These are phyloP conservation scores for Mastigamoeba balamuthi DNA, from an alignment of 78 protist genomes.

Conservation along the genomic window DNA sequence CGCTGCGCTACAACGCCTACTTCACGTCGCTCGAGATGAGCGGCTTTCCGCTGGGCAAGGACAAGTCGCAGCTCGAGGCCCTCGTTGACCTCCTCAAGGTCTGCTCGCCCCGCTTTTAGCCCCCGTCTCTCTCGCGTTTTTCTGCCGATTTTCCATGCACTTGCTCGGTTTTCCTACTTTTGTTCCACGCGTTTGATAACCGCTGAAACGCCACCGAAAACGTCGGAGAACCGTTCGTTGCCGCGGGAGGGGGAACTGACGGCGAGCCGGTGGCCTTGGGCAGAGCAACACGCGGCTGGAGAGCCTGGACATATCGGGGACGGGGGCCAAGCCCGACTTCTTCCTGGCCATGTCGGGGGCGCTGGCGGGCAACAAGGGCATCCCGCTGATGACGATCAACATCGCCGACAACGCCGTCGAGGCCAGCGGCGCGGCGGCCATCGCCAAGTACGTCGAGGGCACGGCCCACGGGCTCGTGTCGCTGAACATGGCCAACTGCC, in stretches of 20 bases:
- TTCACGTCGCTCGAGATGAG: conserved; percentile 23
- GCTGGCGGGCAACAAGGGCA: conserved; percentile 23
- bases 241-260: conserved; percentile 12
- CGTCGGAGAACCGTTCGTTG: conserved; percentile 7
- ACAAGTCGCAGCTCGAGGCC: neutral
- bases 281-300: conserved; percentile 24
- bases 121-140: neutral
- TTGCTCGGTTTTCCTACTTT: neutral
- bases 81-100: neutral
- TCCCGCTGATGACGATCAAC: conserved; percentile 22
- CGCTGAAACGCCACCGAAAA: conserved; percentile 4
- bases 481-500: conserved; percentile 4
- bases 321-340: conserved; percentile 20
- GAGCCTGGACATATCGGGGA: conserved; percentile 12
- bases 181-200: neutral
- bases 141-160: too few species aligned
- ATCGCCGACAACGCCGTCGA: conserved; percentile 39
- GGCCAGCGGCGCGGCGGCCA: conserved; percentile 26
- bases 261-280: neutral
- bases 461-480: neutral
- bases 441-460: conserved; percentile 27
- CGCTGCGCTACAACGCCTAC: conserved; percentile 28
- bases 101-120: neutral
- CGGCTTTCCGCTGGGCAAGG: neutral
- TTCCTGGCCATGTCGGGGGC: conserved; percentile 21